phyloP scores from a whole-genome alignment of 768 basidiomycete genomes.

The Kondoa malvinella region DNA sequence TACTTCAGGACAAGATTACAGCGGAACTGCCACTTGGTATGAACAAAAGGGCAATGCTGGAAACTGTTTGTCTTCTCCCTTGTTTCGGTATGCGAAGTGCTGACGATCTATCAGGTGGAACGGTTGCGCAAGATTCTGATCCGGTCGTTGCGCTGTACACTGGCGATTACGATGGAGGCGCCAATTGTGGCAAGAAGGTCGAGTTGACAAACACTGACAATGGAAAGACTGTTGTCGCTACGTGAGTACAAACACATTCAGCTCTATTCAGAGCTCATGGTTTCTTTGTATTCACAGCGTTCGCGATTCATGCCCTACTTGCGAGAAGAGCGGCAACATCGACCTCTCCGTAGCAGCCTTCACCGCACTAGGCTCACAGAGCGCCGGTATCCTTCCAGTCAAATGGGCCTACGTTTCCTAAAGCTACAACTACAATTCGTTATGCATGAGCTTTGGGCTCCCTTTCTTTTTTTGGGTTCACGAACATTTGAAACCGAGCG shows the following conservation, averaged over 20 bases:
- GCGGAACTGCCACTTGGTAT: neutral
- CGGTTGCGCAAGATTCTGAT: neutral
- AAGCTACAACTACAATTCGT: neutral
- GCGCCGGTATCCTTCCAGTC: neutral
- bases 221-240: neutral
- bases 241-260: too few relatives aligned
- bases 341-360: neutral
- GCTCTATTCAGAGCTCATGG: too few relatives aligned
- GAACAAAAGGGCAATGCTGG: neutral
- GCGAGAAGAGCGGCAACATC: neutral
- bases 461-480: neutral
- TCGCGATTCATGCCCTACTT: neutral
- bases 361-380: neutral
- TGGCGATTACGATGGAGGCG: neutral
- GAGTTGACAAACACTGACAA: neutral
- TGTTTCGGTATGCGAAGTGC: neutral
- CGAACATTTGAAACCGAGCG: neutral
- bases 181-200: conserved; percentile 4
- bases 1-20: neutral
- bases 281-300: too few relatives aligned
- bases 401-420: neutral
- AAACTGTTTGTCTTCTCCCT: neutral
- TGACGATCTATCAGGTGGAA: neutral
- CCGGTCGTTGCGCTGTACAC: conserved; percentile 8
- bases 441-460: too few relatives aligned